A percentile compares a stretch with the other conserved stretches of the same genome.
Evolutionary conservation across 164 flowering plant species (phyloP).

Genomic region (Tetracentron sinense): DNA sequence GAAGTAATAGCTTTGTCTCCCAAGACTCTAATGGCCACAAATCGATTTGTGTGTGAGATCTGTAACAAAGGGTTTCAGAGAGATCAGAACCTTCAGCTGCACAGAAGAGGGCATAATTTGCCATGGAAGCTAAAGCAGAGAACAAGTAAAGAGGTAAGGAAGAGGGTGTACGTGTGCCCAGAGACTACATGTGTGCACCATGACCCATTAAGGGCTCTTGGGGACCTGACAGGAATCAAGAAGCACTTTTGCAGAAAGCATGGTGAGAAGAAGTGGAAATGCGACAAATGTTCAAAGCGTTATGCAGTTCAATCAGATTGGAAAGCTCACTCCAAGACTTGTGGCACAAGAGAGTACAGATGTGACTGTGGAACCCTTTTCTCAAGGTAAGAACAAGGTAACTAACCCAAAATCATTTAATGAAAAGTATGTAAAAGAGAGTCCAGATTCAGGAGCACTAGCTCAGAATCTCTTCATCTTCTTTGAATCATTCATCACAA

Average conservation of each 20-base stretch:
- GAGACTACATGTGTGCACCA: background rate
- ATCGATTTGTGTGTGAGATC: background rate
- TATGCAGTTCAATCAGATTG: conserved; percentile 90
- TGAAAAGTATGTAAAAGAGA: background rate
- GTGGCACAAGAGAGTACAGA: conserved; percentile 95
- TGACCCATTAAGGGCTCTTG: background rate
- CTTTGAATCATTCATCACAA: background rate
- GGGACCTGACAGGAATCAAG: background rate
- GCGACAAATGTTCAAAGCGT: conserved; percentile 63
- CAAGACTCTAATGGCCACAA: background rate
- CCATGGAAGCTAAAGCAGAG: conserved; percentile 2
- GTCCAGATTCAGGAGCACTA: background rate
- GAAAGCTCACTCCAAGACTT: conserved; percentile 95
- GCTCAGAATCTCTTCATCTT: background rate
- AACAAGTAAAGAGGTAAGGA: background rate
- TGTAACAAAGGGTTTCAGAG: background rate
- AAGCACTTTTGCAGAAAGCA: background rate
- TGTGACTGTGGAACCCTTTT: conserved; percentile 99
- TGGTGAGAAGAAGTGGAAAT: conserved; percentile 50
- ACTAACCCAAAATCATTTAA: background rate
- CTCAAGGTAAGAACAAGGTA: conserved; percentile 59
- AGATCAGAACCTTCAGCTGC: conserved; percentile 1
- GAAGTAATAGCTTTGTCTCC: background rate
- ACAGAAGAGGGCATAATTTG: background rate
- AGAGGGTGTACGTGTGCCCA: background rate